Evolutionary conservation across 2,329 filamentous ascomycete genomes (phyloP).

Genomic region (Hirsutella minnesotensis): DNA sequence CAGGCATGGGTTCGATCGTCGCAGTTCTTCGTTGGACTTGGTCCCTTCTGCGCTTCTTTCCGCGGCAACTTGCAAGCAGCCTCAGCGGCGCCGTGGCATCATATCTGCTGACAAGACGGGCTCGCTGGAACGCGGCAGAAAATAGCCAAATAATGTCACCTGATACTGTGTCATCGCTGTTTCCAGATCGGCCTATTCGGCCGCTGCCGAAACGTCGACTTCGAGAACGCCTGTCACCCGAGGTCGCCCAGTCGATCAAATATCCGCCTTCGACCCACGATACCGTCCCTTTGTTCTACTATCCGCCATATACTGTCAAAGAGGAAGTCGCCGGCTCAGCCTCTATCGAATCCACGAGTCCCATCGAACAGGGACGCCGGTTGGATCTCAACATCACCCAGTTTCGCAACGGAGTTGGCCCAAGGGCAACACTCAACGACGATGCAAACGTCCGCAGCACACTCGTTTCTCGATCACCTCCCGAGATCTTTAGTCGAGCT

Average conservation of each 20-base stretch:
- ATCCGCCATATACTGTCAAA: constrained; percentile 40
- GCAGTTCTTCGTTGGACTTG: constrained; percentile 2
- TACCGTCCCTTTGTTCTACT: constrained; percentile 60
- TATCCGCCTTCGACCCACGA: constrained; percentile 68
- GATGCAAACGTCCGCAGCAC: constrained; percentile 26
- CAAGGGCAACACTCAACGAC: constrained; percentile 52
- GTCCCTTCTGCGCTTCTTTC: constrained; percentile 1
- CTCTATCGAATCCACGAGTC: constrained; percentile 9
- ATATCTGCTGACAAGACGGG: constrained; percentile 16
- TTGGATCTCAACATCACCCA: constrained; percentile 14
- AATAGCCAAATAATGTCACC: constrained; percentile 46
- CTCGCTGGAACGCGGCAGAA: constrained; percentile 20
- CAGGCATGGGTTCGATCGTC: neutral
- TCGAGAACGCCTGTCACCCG: constrained; percentile 75
- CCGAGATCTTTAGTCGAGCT: constrained; percentile 31
- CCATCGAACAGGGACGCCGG: constrained; percentile 11
- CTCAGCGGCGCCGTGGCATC: constrained; percentile 8
- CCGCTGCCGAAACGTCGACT: constrained; percentile 83
- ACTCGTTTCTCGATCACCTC: constrained; percentile 32
- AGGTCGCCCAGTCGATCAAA: constrained; percentile 69
- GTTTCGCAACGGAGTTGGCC: constrained; percentile 28
- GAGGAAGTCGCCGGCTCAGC: constrained; percentile 24
- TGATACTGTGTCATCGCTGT: constrained; percentile 70
- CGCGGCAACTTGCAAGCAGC: constrained; percentile 6
- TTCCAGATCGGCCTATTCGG: constrained; percentile 83